Conservation (phyloP, 1,139 yeast species). For the Wickerhamomyces sp. region DNA sequence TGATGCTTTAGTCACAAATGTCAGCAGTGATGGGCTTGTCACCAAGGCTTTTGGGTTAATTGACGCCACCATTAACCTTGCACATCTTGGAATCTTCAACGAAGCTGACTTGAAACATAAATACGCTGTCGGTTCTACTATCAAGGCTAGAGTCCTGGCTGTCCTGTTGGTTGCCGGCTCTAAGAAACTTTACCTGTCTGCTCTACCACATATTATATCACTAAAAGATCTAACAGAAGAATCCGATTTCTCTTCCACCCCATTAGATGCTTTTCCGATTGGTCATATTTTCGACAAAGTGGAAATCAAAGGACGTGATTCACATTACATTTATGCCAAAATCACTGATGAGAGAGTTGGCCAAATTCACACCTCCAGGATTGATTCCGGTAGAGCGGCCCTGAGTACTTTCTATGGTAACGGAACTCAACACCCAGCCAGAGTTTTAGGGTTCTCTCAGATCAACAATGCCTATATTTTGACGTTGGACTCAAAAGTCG, state of each 20-base stretch:
- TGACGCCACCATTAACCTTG: conserved; percentile 62
- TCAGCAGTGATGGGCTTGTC: conserved; percentile 54
- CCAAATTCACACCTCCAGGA: conserved; percentile 68
- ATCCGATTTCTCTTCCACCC: conserved; percentile 28
- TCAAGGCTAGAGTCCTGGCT: conserved; percentile 69
- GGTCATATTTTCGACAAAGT: conserved; percentile 70
- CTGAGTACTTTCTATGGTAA: conserved; percentile 41
- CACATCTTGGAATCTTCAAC: conserved; percentile 53
- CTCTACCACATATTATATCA: conserved; percentile 49
- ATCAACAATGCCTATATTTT: conserved; percentile 64
- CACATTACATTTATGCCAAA: conserved; percentile 50
- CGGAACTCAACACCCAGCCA: conserved; percentile 69
- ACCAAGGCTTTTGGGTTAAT: conserved; percentile 69
- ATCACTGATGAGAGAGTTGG: conserved; percentile 57
- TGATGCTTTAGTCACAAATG: conserved; percentile 64
- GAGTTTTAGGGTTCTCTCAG: conserved; percentile 65
- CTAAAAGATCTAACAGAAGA: conserved; percentile 22
- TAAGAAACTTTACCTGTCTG: conserved; percentile 59
- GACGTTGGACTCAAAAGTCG: conserved; percentile 60
- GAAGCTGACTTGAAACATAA: conserved; percentile 52
- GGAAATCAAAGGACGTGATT: conserved; percentile 54
- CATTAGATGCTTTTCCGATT: conserved; percentile 67
- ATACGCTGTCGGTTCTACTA: conserved; percentile 58
- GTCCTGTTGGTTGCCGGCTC: conserved; percentile 51
- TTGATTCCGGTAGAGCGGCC: conserved; percentile 46